Conservation (phyloP, 306 rosid genomes). For the Alnus glutinosa region DNA sequence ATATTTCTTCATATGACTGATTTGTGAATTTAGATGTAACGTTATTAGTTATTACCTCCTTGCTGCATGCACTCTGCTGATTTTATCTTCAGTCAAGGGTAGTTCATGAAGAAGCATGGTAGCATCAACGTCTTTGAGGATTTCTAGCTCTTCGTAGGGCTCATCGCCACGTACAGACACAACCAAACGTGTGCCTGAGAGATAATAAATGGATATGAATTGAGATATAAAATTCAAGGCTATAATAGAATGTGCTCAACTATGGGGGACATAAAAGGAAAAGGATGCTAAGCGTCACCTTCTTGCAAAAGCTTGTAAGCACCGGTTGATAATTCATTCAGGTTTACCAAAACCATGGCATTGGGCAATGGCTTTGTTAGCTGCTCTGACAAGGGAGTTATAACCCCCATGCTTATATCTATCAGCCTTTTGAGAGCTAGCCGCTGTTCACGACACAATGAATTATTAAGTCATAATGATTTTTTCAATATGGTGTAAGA, state of each 20-base stretch:
- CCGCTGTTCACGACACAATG: constrained; percentile 54
- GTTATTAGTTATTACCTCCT: constrained; percentile 64
- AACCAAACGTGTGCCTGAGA: constrained; percentile 83
- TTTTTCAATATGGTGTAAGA: background rate
- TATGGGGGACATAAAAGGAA: background rate
- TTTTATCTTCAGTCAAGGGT: constrained; percentile 66
- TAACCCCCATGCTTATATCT: constrained; percentile 88
- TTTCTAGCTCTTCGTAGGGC: constrained; percentile 67
- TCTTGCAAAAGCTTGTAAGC: constrained; percentile 92
- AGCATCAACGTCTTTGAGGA: constrained; percentile 73
- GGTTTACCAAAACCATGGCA: constrained; percentile 90
- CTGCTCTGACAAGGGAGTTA: constrained; percentile 91
- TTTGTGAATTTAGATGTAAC: constrained; percentile 13
- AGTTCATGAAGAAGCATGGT: constrained; percentile 89
- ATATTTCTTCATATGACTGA: constrained; percentile 16
- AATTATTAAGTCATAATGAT: constrained; percentile 18
- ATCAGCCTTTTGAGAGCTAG: constrained; percentile 87
- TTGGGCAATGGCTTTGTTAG: constrained; percentile 91
- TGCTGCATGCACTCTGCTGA: constrained; percentile 91
- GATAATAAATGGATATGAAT: constrained; percentile 19
- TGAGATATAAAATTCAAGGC: constrained; percentile 4
- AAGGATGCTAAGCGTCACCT: constrained; percentile 48
- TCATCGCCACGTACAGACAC: constrained; percentile 90
- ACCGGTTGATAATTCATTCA: constrained; percentile 79
- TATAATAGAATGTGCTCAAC: background rate